Conservation (phyloP, 2,329 filamentous ascomycete genomes). For the Hypoxylon sp. region DNA sequence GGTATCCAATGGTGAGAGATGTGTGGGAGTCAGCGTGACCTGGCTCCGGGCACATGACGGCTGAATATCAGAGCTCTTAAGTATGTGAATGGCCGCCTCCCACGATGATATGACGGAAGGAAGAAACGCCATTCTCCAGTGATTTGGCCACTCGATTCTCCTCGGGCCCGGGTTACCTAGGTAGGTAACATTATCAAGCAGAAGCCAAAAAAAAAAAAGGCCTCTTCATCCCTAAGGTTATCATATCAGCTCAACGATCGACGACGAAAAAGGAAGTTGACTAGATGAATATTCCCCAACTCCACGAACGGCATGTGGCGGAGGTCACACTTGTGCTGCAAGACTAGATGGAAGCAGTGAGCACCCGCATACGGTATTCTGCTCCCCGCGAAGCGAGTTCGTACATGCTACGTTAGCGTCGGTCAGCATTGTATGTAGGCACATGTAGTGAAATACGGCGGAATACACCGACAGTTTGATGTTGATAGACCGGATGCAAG, state of each 20-base stretch:
- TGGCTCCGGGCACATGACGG: slow-evolving; percentile 35
- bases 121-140: slow-evolving; percentile 22
- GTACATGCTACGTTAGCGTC: slow-evolving; percentile 28
- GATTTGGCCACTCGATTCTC: slow-evolving; percentile 15
- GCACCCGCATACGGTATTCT: slow-evolving; percentile 36
- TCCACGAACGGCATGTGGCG: slow-evolving; percentile 36
- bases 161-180: slow-evolving; percentile 26
- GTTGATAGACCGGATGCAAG: slow-evolving; percentile 31
- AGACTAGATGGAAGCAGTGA: slow-evolving; percentile 33
- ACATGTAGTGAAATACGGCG: slow-evolving; percentile 4
- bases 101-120: slow-evolving; percentile 23
- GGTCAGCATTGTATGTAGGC: slow-evolving; percentile 6
- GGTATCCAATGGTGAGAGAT: slow-evolving; percentile 39
- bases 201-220: slow-evolving; percentile 23
- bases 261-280: slow-evolving; percentile 36
- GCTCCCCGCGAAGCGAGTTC: slow-evolving; percentile 35
- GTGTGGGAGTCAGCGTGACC: slow-evolving; percentile 32
- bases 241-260: slow-evolving; percentile 30
- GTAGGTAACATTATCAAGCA: slow-evolving; percentile 22
- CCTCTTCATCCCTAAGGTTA: slow-evolving; percentile 20
- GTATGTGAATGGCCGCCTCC: slow-evolving; percentile 30
- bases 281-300: slow-evolving; percentile 25
- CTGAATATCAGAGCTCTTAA: slow-evolving; percentile 27
- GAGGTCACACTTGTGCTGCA: slow-evolving; percentile 31
- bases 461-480: slow-evolving; percentile 37